phyloP scores from a whole-genome alignment of 495 filamentous ascomycete species.

The Hypoxylon lienhwacheense region DNA sequence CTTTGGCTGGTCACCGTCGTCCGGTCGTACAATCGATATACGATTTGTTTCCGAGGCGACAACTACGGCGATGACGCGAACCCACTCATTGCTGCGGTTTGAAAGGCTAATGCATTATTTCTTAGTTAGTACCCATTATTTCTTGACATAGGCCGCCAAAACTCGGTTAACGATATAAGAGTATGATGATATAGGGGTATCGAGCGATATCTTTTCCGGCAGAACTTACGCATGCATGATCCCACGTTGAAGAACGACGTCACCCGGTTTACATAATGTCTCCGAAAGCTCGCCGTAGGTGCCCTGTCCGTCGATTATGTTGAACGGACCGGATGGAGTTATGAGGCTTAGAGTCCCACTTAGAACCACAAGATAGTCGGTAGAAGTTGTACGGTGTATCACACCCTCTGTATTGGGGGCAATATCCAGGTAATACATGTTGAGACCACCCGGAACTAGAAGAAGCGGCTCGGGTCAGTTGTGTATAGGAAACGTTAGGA shows the following conservation, averaged over 20 bases:
- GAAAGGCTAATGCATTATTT: constrained; percentile 23
- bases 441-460: constrained; percentile 32
- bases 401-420: constrained; percentile 29
- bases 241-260: constrained; percentile 35
- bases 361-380: constrained; percentile 35
- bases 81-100: constrained; percentile 33
- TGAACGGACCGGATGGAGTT: constrained; percentile 26
- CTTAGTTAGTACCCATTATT: constrained; percentile 14
- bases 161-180: background rate
- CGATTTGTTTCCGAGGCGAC: constrained; percentile 24
- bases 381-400: constrained; percentile 37
- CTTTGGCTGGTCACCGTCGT: constrained; percentile 3
- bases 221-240: constrained; percentile 40
- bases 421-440: constrained; percentile 37
- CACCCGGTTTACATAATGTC: constrained; percentile 27
- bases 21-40: constrained; percentile 12
- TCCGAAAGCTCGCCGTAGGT: constrained; percentile 31
- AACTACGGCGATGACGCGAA: constrained; percentile 23
- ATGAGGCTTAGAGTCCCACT: constrained; percentile 28
- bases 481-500: constrained; percentile 15
- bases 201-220: background rate
- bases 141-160: background rate
- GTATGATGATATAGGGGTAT: too few species aligned
- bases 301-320: constrained; percentile 17
- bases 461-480: constrained; percentile 18